Evolutionary conservation across 1,284 basidiomycete species (phyloP).

Genomic region (Austroboletus niveus): DNA sequence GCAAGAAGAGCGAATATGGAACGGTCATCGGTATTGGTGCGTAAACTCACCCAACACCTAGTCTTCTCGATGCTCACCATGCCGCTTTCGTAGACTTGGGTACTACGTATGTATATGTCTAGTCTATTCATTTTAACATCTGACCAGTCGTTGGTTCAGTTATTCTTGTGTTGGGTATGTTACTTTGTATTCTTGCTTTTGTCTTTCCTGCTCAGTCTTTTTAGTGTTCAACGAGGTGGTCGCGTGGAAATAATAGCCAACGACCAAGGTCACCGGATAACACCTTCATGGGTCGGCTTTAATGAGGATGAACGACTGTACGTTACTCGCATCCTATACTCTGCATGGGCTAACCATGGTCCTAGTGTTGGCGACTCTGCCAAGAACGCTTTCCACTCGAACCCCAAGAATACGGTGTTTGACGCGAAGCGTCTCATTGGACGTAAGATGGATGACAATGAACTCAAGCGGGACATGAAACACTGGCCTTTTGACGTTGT

Average conservation of each 20-base stretch:
- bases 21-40: conserved; percentile 94
- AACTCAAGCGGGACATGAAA: conserved; percentile 94
- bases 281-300: conserved; percentile 93
- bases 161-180: conserved; percentile 77
- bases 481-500: conserved; percentile 93
- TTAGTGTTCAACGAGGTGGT: conserved; percentile 93
- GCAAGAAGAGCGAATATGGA: conserved; percentile 67
- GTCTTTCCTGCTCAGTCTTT: background rate
- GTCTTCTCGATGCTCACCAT: conserved; percentile 14
- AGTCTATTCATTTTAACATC: conserved; percentile 9
- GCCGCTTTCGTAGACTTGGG: conserved; percentile 59
- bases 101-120: conserved; percentile 58
- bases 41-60: conserved; percentile 27
- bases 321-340: conserved; percentile 53
- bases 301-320: conserved; percentile 78
- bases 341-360: conserved; percentile 62
- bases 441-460: conserved; percentile 79
- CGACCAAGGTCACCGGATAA: conserved; percentile 97
- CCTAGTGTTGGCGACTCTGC: conserved; percentile 84
- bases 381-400: conserved; percentile 41
- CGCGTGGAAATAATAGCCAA: conserved; percentile 98
- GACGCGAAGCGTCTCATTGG: conserved; percentile 92
- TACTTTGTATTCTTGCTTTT: background rate
- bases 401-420: conserved; percentile 64
- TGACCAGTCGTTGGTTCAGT: conserved; percentile 36